A percentile compares a stretch with the other conserved stretches of the same genome.
phyloP scores from a whole-genome alignment of 192 early-diverging fungal species.

The Rhizoclosmatium globosum region DNA sequence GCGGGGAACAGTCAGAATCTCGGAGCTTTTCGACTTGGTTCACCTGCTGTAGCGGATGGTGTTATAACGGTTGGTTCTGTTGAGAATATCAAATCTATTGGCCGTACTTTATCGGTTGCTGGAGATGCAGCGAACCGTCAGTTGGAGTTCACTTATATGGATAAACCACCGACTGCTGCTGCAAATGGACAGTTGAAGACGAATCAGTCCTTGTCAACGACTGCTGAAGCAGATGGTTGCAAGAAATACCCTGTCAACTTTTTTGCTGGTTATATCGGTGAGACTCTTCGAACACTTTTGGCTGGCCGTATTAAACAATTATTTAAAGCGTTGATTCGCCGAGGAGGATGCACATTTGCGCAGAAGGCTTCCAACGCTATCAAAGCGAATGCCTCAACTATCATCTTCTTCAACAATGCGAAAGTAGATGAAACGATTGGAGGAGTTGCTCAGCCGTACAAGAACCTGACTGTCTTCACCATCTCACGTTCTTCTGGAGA shows the following conservation, averaged over 20 bases:
- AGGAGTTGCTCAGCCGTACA: neutral
- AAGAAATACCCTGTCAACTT: neutral
- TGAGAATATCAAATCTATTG: neutral
- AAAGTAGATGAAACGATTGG: conserved; percentile 7
- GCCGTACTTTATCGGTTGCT: neutral
- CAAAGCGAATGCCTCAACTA: conserved; percentile 29
- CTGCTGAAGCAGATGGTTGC: conserved; percentile 7
- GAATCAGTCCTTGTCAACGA: neutral
- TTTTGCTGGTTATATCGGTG: conserved; percentile 13
- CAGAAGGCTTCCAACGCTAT: conserved; percentile 60
- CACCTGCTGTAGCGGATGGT: neutral
- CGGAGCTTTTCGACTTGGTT: conserved; percentile 49
- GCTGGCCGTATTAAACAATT: neutral
- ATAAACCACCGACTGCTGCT: neutral
- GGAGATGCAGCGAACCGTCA: neutral
- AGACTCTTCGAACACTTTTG: neutral
- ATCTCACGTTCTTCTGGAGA: conserved; percentile 9
- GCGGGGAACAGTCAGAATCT: conserved; percentile 78
- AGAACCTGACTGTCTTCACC: conserved; percentile 15
- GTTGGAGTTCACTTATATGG: neutral
- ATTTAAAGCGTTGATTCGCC: conserved; percentile 65
- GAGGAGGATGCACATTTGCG: conserved; percentile 74
- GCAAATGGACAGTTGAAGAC: neutral
- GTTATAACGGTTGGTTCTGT: neutral
- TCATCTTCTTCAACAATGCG: conserved; percentile 46